Percentiles rank a stretch among this genome's conserved stretches.
Conservation (phyloP, 192 early-diverging fungal genomes). For the Geosiphon pyriformis region DNA sequence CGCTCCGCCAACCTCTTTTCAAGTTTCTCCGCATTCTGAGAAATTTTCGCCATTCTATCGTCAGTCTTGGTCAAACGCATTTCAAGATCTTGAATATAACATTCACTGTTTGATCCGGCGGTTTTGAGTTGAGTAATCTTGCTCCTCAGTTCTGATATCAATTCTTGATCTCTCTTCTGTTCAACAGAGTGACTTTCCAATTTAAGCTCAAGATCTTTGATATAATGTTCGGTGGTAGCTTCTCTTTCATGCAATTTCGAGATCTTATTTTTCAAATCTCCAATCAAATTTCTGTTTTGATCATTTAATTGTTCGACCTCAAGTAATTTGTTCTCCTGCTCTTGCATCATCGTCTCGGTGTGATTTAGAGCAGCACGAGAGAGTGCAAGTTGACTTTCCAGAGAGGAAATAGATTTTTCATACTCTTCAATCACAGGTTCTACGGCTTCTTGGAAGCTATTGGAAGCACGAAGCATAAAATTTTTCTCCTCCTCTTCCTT, state of each 20-base stretch:
- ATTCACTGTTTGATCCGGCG: slow-evolving; percentile 23
- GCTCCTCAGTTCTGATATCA: slow-evolving; percentile 9
- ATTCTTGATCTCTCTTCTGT: slow-evolving; percentile 30
- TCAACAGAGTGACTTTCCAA: slow-evolving; percentile 28
- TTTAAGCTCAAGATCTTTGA: slow-evolving; percentile 37
- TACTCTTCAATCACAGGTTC: slow-evolving; percentile 70
- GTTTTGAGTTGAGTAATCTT: slow-evolving; percentile 12
- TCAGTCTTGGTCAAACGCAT: slow-evolving; percentile 21
- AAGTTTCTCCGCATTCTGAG: slow-evolving; percentile 17
- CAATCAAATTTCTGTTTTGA: slow-evolving; percentile 25
- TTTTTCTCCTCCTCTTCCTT: neutral
- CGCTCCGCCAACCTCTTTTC: slow-evolving; percentile 22
- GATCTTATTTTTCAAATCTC: slow-evolving; percentile 35
- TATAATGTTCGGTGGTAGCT: slow-evolving; percentile 40
- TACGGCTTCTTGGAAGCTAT: slow-evolving; percentile 46
- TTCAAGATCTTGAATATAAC: slow-evolving; percentile 30
- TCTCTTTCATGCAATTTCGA: slow-evolving; percentile 52
- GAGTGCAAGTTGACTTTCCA: slow-evolving; percentile 57
- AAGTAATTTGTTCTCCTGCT: slow-evolving; percentile 50
- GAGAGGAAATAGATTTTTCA: slow-evolving; percentile 53
- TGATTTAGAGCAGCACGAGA: slow-evolving; percentile 53
- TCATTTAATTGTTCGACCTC: slow-evolving; percentile 28
- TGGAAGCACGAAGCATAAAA: slow-evolving; percentile 5
- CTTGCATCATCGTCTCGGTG: slow-evolving; percentile 47
- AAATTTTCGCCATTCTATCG: neutral